These are phyloP conservation scores for Triglochin maritima DNA, from an alignment of 106 monocot genomes.

Conservation along the genomic window DNA sequence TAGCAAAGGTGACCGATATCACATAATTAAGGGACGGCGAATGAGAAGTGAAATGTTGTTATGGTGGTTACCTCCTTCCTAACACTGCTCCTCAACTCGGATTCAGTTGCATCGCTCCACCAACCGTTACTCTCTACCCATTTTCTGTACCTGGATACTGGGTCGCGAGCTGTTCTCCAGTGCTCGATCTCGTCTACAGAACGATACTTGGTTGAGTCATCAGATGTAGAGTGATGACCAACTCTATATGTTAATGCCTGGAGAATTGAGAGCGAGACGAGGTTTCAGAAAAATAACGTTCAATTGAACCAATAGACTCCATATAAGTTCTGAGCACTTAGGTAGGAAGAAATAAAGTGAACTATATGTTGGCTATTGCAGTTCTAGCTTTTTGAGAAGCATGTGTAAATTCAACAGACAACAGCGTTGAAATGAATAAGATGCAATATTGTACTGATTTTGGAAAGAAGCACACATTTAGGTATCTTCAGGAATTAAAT, in stretches of 20 bases:
- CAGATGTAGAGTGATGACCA: conserved; percentile 93
- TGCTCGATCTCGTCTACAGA: conserved; percentile 74
- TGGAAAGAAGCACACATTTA: too few relatives aligned
- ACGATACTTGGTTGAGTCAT: conserved; percentile 92
- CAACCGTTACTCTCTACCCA: conserved; percentile 88
- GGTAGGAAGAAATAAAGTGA: too few relatives aligned
- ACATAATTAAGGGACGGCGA: background rate
- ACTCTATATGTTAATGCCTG: conserved; percentile 91
- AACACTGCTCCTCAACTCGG: conserved; percentile 51
- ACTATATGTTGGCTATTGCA: too few relatives aligned
- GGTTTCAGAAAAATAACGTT: background rate
- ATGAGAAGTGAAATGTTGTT: background rate
- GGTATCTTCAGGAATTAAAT: too few relatives aligned
- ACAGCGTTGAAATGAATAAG: too few relatives aligned
- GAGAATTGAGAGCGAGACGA: background rate
- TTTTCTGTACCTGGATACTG: conserved; percentile 71
- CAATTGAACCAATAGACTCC: background rate
- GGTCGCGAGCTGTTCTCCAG: conserved; percentile 68
- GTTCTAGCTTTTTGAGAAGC: too few relatives aligned
- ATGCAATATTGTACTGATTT: too few relatives aligned
- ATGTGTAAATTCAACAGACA: too few relatives aligned
- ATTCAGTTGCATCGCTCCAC: conserved; percentile 78
- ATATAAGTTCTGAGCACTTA: background rate
- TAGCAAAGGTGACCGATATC: background rate
- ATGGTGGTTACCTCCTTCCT: conserved; percentile 61